These are phyloP conservation scores for Xylariaceae sp. DNA, from an alignment of 2,329 filamentous ascomycete genomes.

Conservation along the genomic window DNA sequence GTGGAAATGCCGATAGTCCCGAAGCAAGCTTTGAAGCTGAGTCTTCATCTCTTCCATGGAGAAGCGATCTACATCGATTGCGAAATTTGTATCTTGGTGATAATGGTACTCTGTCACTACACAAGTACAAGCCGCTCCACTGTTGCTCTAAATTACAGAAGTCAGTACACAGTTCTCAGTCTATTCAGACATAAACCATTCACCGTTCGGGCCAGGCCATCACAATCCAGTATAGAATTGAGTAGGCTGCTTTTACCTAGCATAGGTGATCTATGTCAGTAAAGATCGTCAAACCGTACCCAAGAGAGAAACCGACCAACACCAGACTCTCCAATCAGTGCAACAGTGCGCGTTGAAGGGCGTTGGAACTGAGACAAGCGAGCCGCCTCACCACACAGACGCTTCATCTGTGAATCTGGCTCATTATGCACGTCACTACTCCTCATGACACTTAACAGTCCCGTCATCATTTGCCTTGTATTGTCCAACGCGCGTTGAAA, in stretches of 20 bases:
- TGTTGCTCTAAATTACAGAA: constrained; percentile 35
- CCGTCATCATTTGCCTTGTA: constrained; percentile 31
- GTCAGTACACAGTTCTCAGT: neutral
- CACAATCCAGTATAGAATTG: constrained; percentile 43
- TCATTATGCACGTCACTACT: constrained; percentile 34
- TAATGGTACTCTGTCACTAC: constrained; percentile 45
- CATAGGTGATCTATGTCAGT: neutral
- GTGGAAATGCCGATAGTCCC: constrained; percentile 35
- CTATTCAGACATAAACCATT: constrained; percentile 18
- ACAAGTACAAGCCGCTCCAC: constrained; percentile 44
- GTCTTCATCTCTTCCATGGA: constrained; percentile 27
- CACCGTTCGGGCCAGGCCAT: constrained; percentile 39
- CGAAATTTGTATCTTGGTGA: constrained; percentile 30
- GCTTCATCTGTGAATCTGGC: constrained; percentile 36
- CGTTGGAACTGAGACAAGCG: constrained; percentile 35
- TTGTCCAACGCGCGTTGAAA: constrained; percentile 34
- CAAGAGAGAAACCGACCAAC: constrained; percentile 32
- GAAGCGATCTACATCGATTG: constrained; percentile 34
- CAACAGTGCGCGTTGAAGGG: constrained; percentile 39
- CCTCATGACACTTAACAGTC: constrained; percentile 31
- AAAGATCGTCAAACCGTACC: neutral
- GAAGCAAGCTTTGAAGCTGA: constrained; percentile 35
- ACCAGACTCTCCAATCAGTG: constrained; percentile 47
- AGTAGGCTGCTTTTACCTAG: constrained; percentile 47
- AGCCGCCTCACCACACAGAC: constrained; percentile 31